phyloP scores from a whole-genome alignment of 352 stramenopile species.

The Pythium aristosporum region DNA sequence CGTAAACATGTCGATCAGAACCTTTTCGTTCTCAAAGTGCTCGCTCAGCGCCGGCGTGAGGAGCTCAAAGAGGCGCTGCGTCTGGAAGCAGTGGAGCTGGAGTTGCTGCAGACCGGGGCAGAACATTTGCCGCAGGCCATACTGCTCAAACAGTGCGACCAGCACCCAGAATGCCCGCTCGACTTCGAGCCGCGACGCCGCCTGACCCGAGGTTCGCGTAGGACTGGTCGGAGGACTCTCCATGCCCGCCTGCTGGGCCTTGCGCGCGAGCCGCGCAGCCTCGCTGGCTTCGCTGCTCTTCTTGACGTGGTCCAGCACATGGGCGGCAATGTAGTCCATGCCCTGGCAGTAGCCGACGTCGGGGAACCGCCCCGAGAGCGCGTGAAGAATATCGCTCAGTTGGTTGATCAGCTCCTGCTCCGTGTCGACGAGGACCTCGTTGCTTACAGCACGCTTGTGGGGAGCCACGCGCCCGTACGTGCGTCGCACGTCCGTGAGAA shows the following conservation, averaged over 20 bases:
- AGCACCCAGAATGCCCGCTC: conserved; percentile 83
- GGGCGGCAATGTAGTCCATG: conserved; percentile 87
- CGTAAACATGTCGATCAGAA: conserved; percentile 86
- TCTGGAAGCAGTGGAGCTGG: conserved; percentile 83
- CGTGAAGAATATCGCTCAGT: conserved; percentile 79
- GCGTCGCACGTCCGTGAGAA: conserved; percentile 79
- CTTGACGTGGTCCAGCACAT: conserved; percentile 82
- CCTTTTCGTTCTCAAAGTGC: conserved; percentile 76
- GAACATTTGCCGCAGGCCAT: conserved; percentile 80
- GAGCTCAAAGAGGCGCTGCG: conserved; percentile 64
- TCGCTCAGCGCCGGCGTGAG: conserved; percentile 50
- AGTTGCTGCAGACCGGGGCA: conserved; percentile 64
- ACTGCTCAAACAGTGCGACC: conserved; percentile 78
- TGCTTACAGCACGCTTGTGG: conserved; percentile 63
- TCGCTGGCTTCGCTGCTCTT: conserved; percentile 51
- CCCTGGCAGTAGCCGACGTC: conserved; percentile 86
- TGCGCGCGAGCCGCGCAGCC: conserved; percentile 7
- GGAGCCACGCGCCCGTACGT: conserved; percentile 82
- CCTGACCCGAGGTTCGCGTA: conserved; percentile 27
- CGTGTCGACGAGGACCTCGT: conserved; percentile 45
- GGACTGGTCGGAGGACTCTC: conserved; percentile 33
- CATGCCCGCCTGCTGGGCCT: conserved; percentile 10
- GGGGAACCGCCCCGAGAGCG: conserved; percentile 72
- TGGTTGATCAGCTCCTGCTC: conserved; percentile 76
- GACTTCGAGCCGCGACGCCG: conserved; percentile 49